Evolutionary conservation across 75 land plant species (phyloP).

Genomic region (Isoetes taiwanensis): DNA sequence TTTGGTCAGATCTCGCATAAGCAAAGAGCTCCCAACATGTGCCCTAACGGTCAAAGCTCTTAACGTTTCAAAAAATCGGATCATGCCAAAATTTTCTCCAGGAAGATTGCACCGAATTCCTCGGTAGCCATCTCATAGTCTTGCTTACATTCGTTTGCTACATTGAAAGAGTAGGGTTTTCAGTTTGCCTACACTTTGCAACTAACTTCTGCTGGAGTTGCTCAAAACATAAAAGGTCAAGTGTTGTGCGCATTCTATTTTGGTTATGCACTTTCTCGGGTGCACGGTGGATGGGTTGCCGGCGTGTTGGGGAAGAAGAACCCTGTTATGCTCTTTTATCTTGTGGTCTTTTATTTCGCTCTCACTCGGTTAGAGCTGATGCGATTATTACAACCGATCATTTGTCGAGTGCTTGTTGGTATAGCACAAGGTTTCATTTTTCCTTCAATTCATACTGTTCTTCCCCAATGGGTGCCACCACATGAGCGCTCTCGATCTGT

Average conservation of each 20-base stretch:
- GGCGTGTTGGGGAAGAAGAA: slow-evolving; percentile 45
- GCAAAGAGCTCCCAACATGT: too few species aligned
- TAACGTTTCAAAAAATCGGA: too few species aligned
- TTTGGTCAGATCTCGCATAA: too few species aligned
- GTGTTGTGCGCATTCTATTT: slow-evolving; percentile 67
- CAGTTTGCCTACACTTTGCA: slow-evolving; percentile 74
- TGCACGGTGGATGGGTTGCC: slow-evolving; percentile 88
- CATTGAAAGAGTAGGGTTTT: slow-evolving; percentile 74
- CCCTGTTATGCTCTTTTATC: slow-evolving; percentile 46
- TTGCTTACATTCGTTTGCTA: slow-evolving; percentile 64
- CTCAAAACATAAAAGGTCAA: slow-evolving; percentile 47
- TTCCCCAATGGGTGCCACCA: slow-evolving; percentile 90
- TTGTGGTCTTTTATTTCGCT: slow-evolving; percentile 52
- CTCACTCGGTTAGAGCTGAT: slow-evolving; percentile 44
- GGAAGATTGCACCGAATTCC: too few species aligned
- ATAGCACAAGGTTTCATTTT: slow-evolving; percentile 82
- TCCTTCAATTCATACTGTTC: slow-evolving; percentile 72
- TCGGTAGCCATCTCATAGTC: slow-evolving; percentile 53
- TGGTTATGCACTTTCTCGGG: slow-evolving; percentile 71
- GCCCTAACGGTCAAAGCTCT: too few species aligned
- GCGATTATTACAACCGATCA: slow-evolving; percentile 25
- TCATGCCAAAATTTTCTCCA: too few species aligned
- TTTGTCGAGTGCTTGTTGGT: slow-evolving; percentile 55
- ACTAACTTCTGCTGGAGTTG: slow-evolving; percentile 43
- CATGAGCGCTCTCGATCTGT: slow-evolving; percentile 82